Base-by-base conservation (phyloP, 371 early-diverging fungal genomes). In the Capillidium heterosporum region DNA sequence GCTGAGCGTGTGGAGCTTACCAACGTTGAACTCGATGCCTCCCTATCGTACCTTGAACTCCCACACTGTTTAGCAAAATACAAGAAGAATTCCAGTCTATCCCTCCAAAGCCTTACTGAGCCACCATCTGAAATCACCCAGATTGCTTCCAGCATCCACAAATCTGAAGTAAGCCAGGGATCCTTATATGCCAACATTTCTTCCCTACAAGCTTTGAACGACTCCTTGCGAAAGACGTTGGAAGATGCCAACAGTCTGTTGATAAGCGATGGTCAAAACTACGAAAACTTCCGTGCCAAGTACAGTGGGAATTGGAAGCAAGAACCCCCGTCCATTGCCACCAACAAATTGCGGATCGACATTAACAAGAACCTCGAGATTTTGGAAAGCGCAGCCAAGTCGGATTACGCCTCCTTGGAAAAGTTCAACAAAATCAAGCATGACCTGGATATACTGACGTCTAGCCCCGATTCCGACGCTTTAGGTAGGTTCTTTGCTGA, bases 271-370 rank as follows among this genome's bases (percentile, higher is more conserved):
- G 17, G 21, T 48, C 1, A 23, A 1, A 31, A 53, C 46, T 39
- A 32, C 24, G 28, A 53, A 32, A 42, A 27, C 50, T 23, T 42
- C n/a, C 61, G 80, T 81, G 70, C 71, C 7, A 76, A 81, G 58
- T 83, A 81, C 60, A 78, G 75, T 27, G 82, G 87, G 46, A 68
- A 69, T n/a, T 95, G 92, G 89, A 78, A 82, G 17, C 85, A 87
- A 60, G 72, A 78, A 44, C 85, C 92, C 17, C 88, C 91, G 0
- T 75, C 76, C 13, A 67, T 78, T n/a, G 62, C 81, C 2, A 84
- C 87, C 0, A 69, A 76, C 4, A 71, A 76, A 44, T 83, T 84
- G 59, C 77, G 89, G 41, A 73, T 81, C 35, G 91, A 91, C 58
- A 64, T 89, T 7, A 71, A 75, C 2, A 80, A 78, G n/a, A 81